Base-by-base conservation (phyloP, 495 filamentous ascomycete genomes). In the Hypoxylon crocopeplum region DNA sequence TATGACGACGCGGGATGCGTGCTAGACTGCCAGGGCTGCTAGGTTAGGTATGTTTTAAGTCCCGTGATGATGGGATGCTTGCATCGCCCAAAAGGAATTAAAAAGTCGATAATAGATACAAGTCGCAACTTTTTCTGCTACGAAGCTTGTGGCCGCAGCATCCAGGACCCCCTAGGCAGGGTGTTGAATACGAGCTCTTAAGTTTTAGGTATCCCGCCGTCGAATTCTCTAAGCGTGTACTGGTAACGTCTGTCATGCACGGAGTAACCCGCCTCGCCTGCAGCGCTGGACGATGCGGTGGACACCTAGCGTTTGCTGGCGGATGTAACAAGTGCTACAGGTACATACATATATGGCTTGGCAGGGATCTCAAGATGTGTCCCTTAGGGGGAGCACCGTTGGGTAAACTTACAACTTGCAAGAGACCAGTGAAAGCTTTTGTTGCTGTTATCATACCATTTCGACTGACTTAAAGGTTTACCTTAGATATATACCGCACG, bases 131-230 rank as follows among this genome's bases (percentile, higher is more conserved):
- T 38, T 24, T 41, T 32, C 52, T 52, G 52, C 49, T 40, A 45
- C 48, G 38, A 37, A 59, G 13, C 33, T 44, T 33, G 52, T 58
- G 48, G 55, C 48, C 30, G 39, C n/a, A 34, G 27, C 30, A 16
- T 25, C 22, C 11, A 36, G 40, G 11, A 38, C 7, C 27, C 48
- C 37, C 42, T 49, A 46, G 36, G 47, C 40, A 39, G 33, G 41
- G 29, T 54, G 24, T 34, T 58, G 53, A 64, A 64, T 64, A 64
- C 60, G 60, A 64, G 48, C 42, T 46, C 49, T 22, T 20, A 11
- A 44, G n/a, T 45, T 53, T 38, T 49, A 45, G 20, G 51, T 40
- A 38, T 48, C n/a, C 48, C 38, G 41, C 47, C 47, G 25, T 29
- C 30, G 16, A n/a, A n/a, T n/a, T n/a, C n/a, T n/a, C n/a, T n/a